phyloP scores from a whole-genome alignment of 2,329 filamentous ascomycete species.

The Diaporthe caulivora region DNA sequence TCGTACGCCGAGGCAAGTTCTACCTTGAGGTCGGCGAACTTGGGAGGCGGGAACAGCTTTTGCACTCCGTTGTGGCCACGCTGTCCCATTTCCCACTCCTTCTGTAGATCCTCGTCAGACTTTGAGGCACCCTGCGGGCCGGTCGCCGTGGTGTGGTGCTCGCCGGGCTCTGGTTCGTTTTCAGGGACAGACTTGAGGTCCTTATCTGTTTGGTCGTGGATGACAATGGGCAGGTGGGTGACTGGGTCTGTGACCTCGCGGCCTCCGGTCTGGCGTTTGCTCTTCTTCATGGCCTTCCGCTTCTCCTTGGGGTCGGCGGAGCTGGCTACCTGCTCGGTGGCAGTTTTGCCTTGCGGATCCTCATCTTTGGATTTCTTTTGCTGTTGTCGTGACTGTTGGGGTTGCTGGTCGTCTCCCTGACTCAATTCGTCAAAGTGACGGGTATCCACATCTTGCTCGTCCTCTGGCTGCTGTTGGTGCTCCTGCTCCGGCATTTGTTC shows the following conservation, averaged over 20 bases:
- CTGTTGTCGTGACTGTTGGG: slow-evolving; percentile 36
- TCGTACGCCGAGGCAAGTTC: slow-evolving; percentile 49
- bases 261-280: slow-evolving; percentile 58
- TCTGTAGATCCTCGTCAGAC: slow-evolving; percentile 52
- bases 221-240: slow-evolving; percentile 76
- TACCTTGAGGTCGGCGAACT: slow-evolving; percentile 56
- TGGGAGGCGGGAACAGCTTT: slow-evolving; percentile 61
- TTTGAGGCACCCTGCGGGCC: slow-evolving; percentile 55
- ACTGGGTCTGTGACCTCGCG: slow-evolving; percentile 78
- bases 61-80: slow-evolving; percentile 56
- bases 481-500: background rate
- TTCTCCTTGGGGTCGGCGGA: slow-evolving; percentile 59
- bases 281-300: slow-evolving; percentile 62
- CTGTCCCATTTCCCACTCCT: slow-evolving; percentile 53
- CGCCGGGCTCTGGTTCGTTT: slow-evolving; percentile 51
- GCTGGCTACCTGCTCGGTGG: slow-evolving; percentile 53
- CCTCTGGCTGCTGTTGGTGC: background rate
- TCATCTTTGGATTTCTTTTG: slow-evolving; percentile 38
- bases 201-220: slow-evolving; percentile 76
- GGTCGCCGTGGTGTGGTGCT: slow-evolving; percentile 53
- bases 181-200: slow-evolving; percentile 62
- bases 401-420: slow-evolving; percentile 12
- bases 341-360: slow-evolving; percentile 46
- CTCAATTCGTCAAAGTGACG: background rate
- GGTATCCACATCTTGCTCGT: slow-evolving; percentile 2